These are phyloP conservation scores for Juncus effusus DNA, from an alignment of 176 grass and related monocot genomes.

Conservation along the genomic window DNA sequence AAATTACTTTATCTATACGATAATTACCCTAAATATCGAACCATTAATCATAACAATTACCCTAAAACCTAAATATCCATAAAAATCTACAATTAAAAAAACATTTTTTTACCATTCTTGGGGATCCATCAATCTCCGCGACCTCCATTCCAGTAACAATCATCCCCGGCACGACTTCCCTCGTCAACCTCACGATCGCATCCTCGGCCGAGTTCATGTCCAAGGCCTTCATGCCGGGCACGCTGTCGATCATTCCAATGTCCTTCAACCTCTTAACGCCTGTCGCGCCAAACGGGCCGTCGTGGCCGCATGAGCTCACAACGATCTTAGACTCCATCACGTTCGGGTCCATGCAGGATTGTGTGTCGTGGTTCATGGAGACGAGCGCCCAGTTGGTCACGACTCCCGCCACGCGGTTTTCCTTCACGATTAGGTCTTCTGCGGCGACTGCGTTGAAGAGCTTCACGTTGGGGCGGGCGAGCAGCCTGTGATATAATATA, in stretches of 20 bases:
- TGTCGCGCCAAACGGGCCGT: constrained; percentile 85
- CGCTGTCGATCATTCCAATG: constrained; percentile 84
- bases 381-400: constrained; percentile 98
- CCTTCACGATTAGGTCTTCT: constrained; percentile 91
- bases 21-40: too few species aligned
- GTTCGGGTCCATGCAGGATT: constrained; percentile 99
- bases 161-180: constrained; percentile 87
- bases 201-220: constrained; percentile 97
- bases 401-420: constrained; percentile 59
- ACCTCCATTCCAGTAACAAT: constrained; percentile 99
- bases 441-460: constrained; percentile 93
- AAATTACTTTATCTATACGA: too few species aligned
- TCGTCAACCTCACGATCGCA: constrained; percentile 77
- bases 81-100: too few species aligned
- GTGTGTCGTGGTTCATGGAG: constrained; percentile 93
- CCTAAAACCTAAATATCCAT: too few species aligned
- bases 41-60: too few species aligned
- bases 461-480: constrained; percentile 87
- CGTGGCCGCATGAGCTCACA: constrained; percentile 93
- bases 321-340: constrained; percentile 93
- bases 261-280: constrained; percentile 87
- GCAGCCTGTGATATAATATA: constrained; percentile 17
- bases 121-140: constrained; percentile 91
- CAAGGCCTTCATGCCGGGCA: constrained; percentile 80
- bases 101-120: constrained; percentile 62